Percentiles rank a stretch among this genome's conserved stretches.
phyloP scores from a whole-genome alignment of 1,139 yeast genomes.

The Yamadazyma epiphylla region DNA sequence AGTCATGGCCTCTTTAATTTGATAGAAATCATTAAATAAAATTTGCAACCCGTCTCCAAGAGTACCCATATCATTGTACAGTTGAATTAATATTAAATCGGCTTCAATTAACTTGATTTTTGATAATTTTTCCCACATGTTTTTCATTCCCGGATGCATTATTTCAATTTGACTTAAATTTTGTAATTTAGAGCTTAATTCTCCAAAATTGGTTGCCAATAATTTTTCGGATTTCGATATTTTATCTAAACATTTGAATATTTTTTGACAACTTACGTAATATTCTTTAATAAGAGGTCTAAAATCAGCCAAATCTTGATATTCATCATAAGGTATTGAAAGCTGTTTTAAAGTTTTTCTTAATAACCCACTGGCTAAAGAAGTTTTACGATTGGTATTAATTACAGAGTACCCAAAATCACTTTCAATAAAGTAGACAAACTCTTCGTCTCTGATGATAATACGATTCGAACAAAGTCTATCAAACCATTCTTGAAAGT shows the following conservation, averaged over 20 bases:
- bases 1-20: slow-evolving; percentile 88
- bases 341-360: slow-evolving; percentile 89
- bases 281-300: slow-evolving; percentile 81
- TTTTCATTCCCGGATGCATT: slow-evolving; percentile 64
- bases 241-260: slow-evolving; percentile 53
- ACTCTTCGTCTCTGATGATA: slow-evolving; percentile 80
- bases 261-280: slow-evolving; percentile 57
- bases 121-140: slow-evolving; percentile 77
- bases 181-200: slow-evolving; percentile 58
- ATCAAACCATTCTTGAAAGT: slow-evolving; percentile 85
- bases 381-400: slow-evolving; percentile 48
- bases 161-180: slow-evolving; percentile 49
- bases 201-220: slow-evolving; percentile 56
- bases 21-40: slow-evolving; percentile 72
- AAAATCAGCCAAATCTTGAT: slow-evolving; percentile 72
- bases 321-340: slow-evolving; percentile 88
- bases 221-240: slow-evolving; percentile 53
- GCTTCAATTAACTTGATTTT: slow-evolving; percentile 68
- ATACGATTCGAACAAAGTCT: slow-evolving; percentile 73
- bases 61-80: slow-evolving; percentile 70
- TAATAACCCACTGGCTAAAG: slow-evolving; percentile 77
- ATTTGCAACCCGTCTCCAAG: slow-evolving; percentile 72
- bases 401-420: slow-evolving; percentile 80
- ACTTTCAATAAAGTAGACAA: slow-evolving; percentile 81
- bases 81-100: slow-evolving; percentile 71